Conservation (phyloP, 805 yeast genomes). For the Kazachstania bromeliacearum region DNA sequence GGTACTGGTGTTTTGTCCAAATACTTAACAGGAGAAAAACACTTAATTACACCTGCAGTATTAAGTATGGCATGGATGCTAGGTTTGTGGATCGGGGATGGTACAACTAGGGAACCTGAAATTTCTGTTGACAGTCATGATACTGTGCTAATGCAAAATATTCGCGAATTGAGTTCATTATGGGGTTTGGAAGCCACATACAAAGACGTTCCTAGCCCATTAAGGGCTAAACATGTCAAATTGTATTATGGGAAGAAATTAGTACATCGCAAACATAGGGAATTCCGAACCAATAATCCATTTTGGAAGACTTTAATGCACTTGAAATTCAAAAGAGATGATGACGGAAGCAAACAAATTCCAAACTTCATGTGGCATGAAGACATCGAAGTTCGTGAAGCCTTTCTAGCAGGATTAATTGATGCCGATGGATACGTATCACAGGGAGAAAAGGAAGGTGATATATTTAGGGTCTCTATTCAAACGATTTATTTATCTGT, state of each 20-base stretch:
- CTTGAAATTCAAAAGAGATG: slow-evolving; percentile 17
- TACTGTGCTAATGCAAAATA: slow-evolving; percentile 16
- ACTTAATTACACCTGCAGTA: slow-evolving; percentile 19
- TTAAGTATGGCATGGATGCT: slow-evolving; percentile 31
- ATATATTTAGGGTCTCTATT: slow-evolving; percentile 23
- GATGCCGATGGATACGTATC: slow-evolving; percentile 33
- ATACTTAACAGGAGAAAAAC: slow-evolving; percentile 22
- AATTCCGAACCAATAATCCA: slow-evolving; percentile 20
- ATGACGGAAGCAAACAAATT: slow-evolving; percentile 24
- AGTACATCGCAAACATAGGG: slow-evolving; percentile 10
- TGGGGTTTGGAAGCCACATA: slow-evolving; percentile 22
- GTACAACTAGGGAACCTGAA: slow-evolving; percentile 22
- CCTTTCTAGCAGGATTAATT: slow-evolving; percentile 36
- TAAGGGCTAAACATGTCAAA: slow-evolving; percentile 20
- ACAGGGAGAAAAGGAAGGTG: slow-evolving; percentile 11
- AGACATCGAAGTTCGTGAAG: slow-evolving; percentile 34
- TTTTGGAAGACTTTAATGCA: slow-evolving; percentile 26
- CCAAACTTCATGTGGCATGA: slow-evolving; percentile 32
- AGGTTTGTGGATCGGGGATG: slow-evolving; percentile 36
- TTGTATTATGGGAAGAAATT: slow-evolving; percentile 15
- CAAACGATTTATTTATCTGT: slow-evolving; percentile 27
- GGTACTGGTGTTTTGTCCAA: slow-evolving; percentile 30
- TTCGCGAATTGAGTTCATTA: slow-evolving; percentile 17
- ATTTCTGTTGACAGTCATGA: slow-evolving; percentile 28
- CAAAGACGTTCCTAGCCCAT: slow-evolving; percentile 14